Evolutionary conservation across 805 yeast species (phyloP), one percentile per base, ranked within the genome.

Genomic region (Myxozyma lipomycoides): DNA sequence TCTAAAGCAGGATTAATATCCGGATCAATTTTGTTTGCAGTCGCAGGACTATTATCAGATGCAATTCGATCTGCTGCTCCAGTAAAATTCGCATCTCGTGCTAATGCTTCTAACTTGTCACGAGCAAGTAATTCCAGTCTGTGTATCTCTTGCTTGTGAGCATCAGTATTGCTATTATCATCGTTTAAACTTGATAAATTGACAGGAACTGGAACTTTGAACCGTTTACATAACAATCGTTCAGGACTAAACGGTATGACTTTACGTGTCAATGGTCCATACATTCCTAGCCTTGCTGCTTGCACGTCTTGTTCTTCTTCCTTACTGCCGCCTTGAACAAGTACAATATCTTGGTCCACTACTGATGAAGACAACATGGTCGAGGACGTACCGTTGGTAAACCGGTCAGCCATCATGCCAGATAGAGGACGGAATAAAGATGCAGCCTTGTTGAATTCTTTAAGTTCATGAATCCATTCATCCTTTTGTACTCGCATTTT

Each of bases 171-270:
- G 18, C 36, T 23, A 24, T 2, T 4, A 1, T 19, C 28, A 17
- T 1, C 42, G 19, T 7, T 18, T 17, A 24, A 4, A 2, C 21
- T 17, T n/a, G 46, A 4, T 15, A 10, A 3, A 35, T 18, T 19
- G 10, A 25, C 19, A 2, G 45, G 26, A 4, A 32, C 9, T 22
- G 18, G 23, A 17, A 64, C 56, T 7, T 48, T 49, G 37, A 64
- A 62, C 23, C 67, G 50, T 34, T 64, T 64, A 48, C 64, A 60
- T 3, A 64, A 58, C 17, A 64, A 49, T 10, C 55, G 35, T 12
- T 49, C 54, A 2, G 67, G 67, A 3, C 39, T 36, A 48, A 61
- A 64, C 2, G 34, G 30, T 15, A 46, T 45, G 3, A 47, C 46
- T 6, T 35, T 21, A 4, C 62, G 32, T 1, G 67, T 64, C 23